Evolutionary conservation across 2,329 filamentous ascomycete genomes (phyloP).

Genomic region (Neopestalotiopsis sp.): DNA sequence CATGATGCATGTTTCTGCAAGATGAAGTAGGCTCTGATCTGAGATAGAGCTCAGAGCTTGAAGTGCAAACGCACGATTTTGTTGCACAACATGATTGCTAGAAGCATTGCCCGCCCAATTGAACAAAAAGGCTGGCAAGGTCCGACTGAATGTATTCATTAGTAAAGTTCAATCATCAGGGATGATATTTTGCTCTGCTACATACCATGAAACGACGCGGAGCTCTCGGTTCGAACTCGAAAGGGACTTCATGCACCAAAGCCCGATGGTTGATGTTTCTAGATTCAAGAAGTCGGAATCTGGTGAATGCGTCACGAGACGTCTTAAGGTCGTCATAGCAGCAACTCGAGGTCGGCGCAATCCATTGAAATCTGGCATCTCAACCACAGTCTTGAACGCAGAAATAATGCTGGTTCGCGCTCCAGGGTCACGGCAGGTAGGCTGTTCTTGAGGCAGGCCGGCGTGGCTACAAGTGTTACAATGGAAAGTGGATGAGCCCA

Average conservation of each 20-base stretch:
- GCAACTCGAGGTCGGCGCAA: slow-evolving; percentile 68
- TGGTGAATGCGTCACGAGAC: slow-evolving; percentile 70
- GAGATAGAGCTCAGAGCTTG: slow-evolving; percentile 75
- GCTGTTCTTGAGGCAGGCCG: background rate
- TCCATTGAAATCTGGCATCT: slow-evolving; percentile 50
- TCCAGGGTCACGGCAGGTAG: slow-evolving; percentile 26
- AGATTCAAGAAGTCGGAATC: slow-evolving; percentile 67
- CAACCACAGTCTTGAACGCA: slow-evolving; percentile 52
- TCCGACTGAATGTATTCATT: slow-evolving; percentile 50
- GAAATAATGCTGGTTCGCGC: slow-evolving; percentile 45
- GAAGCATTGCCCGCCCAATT: slow-evolving; percentile 38
- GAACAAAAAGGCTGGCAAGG: slow-evolving; percentile 69
- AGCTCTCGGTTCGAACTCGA: slow-evolving; percentile 86
- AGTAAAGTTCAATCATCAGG: slow-evolving; percentile 22
- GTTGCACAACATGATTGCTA: slow-evolving; percentile 51
- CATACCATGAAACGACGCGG: slow-evolving; percentile 76
- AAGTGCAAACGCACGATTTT: slow-evolving; percentile 73
- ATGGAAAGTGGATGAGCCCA: slow-evolving; percentile 18
- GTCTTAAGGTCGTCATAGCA: slow-evolving; percentile 74
- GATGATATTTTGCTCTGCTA: background rate
- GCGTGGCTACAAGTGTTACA: background rate
- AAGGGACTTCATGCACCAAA: slow-evolving; percentile 82
- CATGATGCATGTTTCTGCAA: slow-evolving; percentile 85
- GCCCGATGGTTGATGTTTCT: slow-evolving; percentile 69
- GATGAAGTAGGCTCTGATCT: slow-evolving; percentile 66